These are phyloP conservation scores for Cordyceps militaris DNA, from an alignment of 2,329 filamentous ascomycete genomes.

Conservation along the genomic window DNA sequence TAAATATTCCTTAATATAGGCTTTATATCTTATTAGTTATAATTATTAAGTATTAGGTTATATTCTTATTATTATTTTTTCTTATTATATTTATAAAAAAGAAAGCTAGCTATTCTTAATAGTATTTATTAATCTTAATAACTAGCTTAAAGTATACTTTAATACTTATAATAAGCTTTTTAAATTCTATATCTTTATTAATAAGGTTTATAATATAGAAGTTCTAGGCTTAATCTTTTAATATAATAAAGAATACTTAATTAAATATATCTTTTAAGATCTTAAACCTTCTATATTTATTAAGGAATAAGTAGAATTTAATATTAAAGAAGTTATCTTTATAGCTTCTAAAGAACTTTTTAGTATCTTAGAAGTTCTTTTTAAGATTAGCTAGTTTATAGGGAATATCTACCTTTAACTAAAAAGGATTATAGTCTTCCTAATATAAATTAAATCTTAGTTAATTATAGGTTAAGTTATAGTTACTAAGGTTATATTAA, in stretches of 20 bases:
- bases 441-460: too few relatives aligned
- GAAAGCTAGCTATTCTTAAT: not conserved
- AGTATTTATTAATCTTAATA: not conserved
- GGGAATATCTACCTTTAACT: not conserved
- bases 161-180: not conserved
- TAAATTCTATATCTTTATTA: not conserved
- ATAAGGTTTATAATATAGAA: not conserved
- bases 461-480: too few relatives aligned
- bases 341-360: not conserved
- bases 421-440: too few relatives aligned
- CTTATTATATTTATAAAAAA: not conserved
- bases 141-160: not conserved
- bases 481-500: too few relatives aligned
- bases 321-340: not conserved
- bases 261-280: not conserved
- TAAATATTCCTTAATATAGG: not conserved
- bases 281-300: not conserved
- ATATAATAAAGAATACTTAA: not conserved
- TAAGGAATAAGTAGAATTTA: not conserved
- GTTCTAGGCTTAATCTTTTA: not conserved
- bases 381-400: not conserved
- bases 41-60: not conserved
- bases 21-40: not conserved
- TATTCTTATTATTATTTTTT: not conserved
- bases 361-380: not conserved